phyloP scores from a whole-genome alignment of 202 grass and related monocot species.

The Digitaria exilis region DNA sequence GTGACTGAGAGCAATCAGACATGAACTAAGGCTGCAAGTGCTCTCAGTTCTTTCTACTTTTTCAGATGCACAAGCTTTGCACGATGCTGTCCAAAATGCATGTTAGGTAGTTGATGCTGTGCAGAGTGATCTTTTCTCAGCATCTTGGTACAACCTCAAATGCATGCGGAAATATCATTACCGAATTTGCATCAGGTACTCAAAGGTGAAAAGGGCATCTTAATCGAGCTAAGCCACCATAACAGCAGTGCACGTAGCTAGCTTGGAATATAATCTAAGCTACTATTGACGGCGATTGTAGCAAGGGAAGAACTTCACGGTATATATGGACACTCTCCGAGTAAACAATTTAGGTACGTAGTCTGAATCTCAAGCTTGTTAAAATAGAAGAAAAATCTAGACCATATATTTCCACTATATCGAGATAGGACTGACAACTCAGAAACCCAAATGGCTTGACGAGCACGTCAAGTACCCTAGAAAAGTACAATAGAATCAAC shows the following conservation, averaged over 20 bases:
- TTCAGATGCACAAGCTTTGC: background rate
- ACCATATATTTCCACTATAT: background rate
- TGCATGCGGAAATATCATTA: conserved; percentile 24
- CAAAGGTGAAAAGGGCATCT: background rate
- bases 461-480: background rate
- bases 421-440: background rate
- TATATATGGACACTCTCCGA: background rate
- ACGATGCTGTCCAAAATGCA: conserved; percentile 18
- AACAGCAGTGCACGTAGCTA: background rate
- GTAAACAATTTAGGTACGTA: background rate
- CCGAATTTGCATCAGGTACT: conserved; percentile 36
- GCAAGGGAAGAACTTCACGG: background rate
- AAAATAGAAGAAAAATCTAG: background rate
- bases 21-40: background rate
- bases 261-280: conserved; percentile 13
- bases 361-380: background rate
- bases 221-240: background rate
- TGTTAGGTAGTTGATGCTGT: background rate
- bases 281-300: background rate
- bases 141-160: background rate
- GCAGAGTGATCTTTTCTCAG: conserved; percentile 17
- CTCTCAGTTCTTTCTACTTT: conserved; percentile 1
- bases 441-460: background rate
- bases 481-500: background rate
- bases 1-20: conserved; percentile 12